Conservation (phyloP, 805 yeast genomes). For the Barnettozyma populi region DNA sequence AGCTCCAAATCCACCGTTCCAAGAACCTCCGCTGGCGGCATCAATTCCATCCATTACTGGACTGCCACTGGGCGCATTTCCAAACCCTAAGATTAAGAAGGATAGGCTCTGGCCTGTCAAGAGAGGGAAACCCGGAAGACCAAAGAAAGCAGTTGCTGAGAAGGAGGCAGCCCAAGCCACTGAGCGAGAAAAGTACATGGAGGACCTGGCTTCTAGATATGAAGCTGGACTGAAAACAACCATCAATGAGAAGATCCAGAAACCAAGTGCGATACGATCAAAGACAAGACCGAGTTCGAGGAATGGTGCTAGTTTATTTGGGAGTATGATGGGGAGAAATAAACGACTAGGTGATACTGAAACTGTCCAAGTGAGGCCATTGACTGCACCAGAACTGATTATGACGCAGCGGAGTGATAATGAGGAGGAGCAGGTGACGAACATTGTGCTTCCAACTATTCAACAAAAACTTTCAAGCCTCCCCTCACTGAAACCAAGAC, state of each 20-base stretch:
- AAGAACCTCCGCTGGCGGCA: constrained; percentile 53
- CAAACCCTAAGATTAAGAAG: constrained; percentile 52
- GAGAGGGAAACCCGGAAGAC: constrained; percentile 20
- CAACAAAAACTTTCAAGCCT: constrained; percentile 6
- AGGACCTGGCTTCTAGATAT: background rate
- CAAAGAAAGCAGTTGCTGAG: constrained; percentile 4
- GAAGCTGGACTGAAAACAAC: constrained; percentile 10
- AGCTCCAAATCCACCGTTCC: background rate
- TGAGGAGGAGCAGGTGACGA: background rate
- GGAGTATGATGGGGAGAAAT: background rate
- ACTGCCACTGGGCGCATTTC: constrained; percentile 62
- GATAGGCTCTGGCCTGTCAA: constrained; percentile 49
- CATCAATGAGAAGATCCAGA: constrained; percentile 17
- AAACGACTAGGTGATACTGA: background rate
- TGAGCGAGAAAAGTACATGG: background rate
- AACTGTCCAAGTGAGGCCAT: constrained; percentile 2
- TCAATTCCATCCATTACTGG: constrained; percentile 66
- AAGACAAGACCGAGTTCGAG: background rate
- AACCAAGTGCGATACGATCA: constrained; percentile 19
- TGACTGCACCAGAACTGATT: constrained; percentile 8
- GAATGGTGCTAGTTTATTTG: background rate
- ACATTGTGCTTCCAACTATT: background rate
- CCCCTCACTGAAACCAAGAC: background rate
- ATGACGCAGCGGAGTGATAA: background rate
- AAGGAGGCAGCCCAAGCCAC: background rate